Evolutionary conservation across 1,284 basidiomycete species (phyloP).

Genomic region (Rhizoctonia solani): DNA sequence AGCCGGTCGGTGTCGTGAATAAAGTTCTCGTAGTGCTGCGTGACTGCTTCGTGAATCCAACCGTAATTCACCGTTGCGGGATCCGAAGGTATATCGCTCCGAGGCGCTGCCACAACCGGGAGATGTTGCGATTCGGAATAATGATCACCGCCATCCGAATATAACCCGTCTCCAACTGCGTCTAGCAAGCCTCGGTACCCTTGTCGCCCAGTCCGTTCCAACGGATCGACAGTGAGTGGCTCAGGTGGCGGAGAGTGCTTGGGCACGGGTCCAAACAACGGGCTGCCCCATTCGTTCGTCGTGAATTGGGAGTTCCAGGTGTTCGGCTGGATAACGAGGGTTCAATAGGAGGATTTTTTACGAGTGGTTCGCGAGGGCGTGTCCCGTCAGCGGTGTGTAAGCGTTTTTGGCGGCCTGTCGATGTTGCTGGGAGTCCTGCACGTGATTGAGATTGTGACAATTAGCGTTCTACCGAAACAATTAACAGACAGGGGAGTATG

Average conservation of each 20-base stretch:
- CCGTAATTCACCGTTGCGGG: neutral
- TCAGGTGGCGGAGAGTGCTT: slow-evolving; percentile 20
- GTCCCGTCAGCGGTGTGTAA: slow-evolving; percentile 28
- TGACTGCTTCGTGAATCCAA: slow-evolving; percentile 20
- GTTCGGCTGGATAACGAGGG: neutral
- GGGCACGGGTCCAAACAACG: slow-evolving; percentile 18
- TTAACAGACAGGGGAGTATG: neutral
- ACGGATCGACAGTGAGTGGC: neutral
- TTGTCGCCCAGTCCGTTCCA: slow-evolving; percentile 11
- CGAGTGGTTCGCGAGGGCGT: slow-evolving; percentile 25
- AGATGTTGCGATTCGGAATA: neutral
- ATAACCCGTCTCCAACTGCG: slow-evolving; percentile 26
- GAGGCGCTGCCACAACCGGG: neutral
- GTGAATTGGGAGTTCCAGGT: neutral
- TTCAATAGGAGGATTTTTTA: neutral
- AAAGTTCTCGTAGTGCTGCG: slow-evolving; percentile 21
- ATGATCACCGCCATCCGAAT: slow-evolving; percentile 16
- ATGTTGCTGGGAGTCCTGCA: slow-evolving; percentile 15
- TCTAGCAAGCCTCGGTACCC: slow-evolving; percentile 23
- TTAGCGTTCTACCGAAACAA: neutral
- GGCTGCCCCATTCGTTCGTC: neutral
- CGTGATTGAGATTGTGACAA: neutral
- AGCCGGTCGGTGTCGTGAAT: slow-evolving; percentile 26
- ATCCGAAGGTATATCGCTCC: too few relatives aligned
- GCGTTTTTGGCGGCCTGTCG: slow-evolving; percentile 19